These are phyloP conservation scores for Marsdenia floribunda DNA, from an alignment of 257 asterid genomes.

Conservation along the genomic window DNA sequence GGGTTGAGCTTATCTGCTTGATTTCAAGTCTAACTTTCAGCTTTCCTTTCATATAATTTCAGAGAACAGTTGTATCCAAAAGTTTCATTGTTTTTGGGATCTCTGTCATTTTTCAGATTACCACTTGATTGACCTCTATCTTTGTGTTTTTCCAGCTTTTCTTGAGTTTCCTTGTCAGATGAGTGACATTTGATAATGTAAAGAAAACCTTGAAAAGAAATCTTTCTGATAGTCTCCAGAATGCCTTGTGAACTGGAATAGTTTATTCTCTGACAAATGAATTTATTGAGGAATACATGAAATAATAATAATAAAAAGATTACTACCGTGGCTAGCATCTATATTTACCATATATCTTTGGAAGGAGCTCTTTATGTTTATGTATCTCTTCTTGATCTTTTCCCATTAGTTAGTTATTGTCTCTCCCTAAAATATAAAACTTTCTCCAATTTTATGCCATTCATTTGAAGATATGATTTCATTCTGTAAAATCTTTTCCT, in stretches of 20 bases:
- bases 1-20: background rate
- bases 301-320: background rate
- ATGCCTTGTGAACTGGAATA: background rate
- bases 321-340: background rate
- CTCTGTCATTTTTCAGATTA: background rate
- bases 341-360: background rate
- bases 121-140: background rate
- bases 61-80: background rate
- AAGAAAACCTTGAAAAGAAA: conserved; percentile 2
- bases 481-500: conserved; percentile 2
- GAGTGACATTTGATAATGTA: background rate
- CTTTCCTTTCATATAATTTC: background rate
- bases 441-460: background rate
- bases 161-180: background rate
- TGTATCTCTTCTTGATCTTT: background rate
- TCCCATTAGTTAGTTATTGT: background rate
- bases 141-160: background rate
- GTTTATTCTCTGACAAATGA: background rate
- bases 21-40: background rate
- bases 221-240: background rate
- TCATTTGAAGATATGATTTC: background rate
- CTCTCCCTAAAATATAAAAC: background rate
- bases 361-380: background rate
- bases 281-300: background rate
- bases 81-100: background rate